Conservation (phyloP, 179 eudicot species). For the Spergularia azorica region DNA sequence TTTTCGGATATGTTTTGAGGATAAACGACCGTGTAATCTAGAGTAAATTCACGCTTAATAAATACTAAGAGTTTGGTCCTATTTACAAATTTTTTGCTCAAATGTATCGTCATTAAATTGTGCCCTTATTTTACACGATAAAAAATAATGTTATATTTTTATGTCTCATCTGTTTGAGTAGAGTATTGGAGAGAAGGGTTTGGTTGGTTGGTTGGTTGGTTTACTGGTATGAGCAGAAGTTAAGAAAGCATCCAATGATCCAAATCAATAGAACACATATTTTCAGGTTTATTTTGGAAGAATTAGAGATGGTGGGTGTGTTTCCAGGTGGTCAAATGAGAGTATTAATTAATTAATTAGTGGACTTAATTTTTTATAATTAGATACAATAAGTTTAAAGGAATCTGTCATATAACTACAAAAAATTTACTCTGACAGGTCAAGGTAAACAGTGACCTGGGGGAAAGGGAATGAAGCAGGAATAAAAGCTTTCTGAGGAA, state of each 20-base stretch:
- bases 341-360: not conserved
- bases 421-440: slow-evolving; percentile 26
- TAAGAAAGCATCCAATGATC: slow-evolving; percentile 7
- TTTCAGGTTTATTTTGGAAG: not conserved
- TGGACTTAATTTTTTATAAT: too few relatives aligned
- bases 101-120: too few relatives aligned
- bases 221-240: not conserved
- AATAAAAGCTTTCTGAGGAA: slow-evolving; percentile 59
- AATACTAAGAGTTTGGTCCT: too few relatives aligned
- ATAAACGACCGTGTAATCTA: too few relatives aligned
- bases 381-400: too few relatives aligned
- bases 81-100: too few relatives aligned
- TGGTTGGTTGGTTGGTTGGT: slow-evolving; percentile 7
- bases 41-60: too few relatives aligned
- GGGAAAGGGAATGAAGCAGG: slow-evolving; percentile 34
- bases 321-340: slow-evolving; percentile 11
- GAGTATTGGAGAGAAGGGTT: not conserved
- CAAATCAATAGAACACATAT: not conserved
- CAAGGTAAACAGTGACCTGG: slow-evolving; percentile 21
- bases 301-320: slow-evolving; percentile 21
- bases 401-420: slow-evolving; percentile 10
- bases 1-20: too few relatives aligned
- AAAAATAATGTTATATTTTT: too few relatives aligned
- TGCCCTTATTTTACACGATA: too few relatives aligned
- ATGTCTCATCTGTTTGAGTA: too few relatives aligned